These are phyloP conservation scores for Adansonia rubrostipa DNA, from an alignment of 441 rosid species.

Conservation along the genomic window DNA sequence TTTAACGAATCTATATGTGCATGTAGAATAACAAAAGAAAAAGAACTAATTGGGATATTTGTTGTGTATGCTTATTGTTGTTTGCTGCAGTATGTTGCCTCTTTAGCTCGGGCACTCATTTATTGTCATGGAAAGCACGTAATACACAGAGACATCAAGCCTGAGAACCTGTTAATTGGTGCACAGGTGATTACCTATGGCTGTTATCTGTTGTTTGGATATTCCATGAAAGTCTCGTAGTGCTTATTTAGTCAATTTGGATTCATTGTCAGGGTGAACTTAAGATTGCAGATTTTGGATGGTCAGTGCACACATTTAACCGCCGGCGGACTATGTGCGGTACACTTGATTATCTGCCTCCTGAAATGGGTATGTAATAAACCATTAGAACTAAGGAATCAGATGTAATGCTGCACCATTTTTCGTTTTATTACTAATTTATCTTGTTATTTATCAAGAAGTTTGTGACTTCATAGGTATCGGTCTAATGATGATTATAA, in stretches of 20 bases:
- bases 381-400: not conserved
- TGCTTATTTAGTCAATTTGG: slow-evolving; percentile 28
- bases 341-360: slow-evolving; percentile 94
- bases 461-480: not conserved
- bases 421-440: not conserved
- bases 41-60: not conserved
- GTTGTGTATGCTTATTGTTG: slow-evolving; percentile 25
- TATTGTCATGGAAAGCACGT: slow-evolving; percentile 99
- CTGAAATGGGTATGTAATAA: slow-evolving; percentile 82
- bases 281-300: slow-evolving; percentile 97
- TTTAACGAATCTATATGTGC: not conserved
- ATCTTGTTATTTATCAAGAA: not conserved
- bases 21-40: not conserved
- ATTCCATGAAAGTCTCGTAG: not conserved
- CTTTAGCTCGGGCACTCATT: slow-evolving; percentile 91
- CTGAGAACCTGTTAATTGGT: slow-evolving; percentile 86
- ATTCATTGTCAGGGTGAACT: slow-evolving; percentile 75
- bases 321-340: slow-evolving; percentile 98
- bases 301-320: slow-evolving; percentile 98
- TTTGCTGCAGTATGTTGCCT: slow-evolving; percentile 81
- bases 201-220: not conserved
- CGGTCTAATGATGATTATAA: not conserved
- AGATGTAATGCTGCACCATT: not conserved
- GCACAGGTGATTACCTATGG: slow-evolving; percentile 58
- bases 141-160: slow-evolving; percentile 95